Base-by-base conservation (phyloP, 148 eudicot species). In the Nepenthes mirabilis region DNA sequence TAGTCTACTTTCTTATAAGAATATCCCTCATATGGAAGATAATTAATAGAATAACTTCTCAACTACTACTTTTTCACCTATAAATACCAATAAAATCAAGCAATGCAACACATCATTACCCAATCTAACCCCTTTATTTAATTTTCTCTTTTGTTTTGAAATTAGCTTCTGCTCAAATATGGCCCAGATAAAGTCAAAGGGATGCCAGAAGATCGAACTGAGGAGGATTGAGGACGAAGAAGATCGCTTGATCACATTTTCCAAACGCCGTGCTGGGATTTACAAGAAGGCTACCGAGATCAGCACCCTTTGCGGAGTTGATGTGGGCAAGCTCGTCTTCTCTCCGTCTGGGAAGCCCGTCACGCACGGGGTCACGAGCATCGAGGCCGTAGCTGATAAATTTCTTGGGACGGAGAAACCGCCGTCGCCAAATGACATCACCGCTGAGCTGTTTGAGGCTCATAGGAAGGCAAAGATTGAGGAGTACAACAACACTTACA, bases 281-380 rank as follows among this genome's bases (percentile, higher is more conserved):
- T 72, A 68, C 73, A 76, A 76, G 66, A 72, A 76, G 37, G 71
- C 71, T 23, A 52, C 61, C 2, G 77, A 76, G 51, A 32, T 76
- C 37, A 37, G 60, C 36, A 37, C 62, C 7, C 62, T 72, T 3
- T 68, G 76, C 12, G 65, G 48, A 1, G 60, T 62, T 0, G 55
- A 76, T 33, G 50, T 68, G 5, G 70, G 56, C 2, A 5, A 68
- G 2, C 34, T 76, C 1, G 12, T 69, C 3, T 76, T 68, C 54
- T 72, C 77, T 1, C 71, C 75, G 10, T 6, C 52, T 2, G 52
- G 52, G 6, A 49, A 49, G 12, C n/a, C 52, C 52, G 6, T 49
- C 13, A 1, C 52, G 11, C 11, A 10, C 11, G 1, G 52, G 13
- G 52, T 49, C 52, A 6, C 52, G 14, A 49, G 14, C 14, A 2